Evolutionary conservation across 2,329 filamentous ascomycete species (phyloP).

Genomic region (Pseudogymnoascus sp.): DNA sequence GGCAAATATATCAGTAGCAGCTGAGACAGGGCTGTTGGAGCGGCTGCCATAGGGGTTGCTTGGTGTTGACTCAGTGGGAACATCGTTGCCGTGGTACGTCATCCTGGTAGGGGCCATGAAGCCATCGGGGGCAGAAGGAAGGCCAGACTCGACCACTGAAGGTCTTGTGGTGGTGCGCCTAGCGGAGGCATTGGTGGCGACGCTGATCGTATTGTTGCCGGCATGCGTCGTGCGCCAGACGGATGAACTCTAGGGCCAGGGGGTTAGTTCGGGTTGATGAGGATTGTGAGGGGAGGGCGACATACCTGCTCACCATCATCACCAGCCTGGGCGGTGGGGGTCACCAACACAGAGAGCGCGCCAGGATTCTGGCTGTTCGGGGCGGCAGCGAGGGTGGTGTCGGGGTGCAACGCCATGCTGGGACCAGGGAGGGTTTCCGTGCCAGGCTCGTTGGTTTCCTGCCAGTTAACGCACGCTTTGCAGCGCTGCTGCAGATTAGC

Average conservation of each 20-base stretch:
- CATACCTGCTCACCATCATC: background rate
- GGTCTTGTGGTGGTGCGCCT: background rate
- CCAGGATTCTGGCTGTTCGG: background rate
- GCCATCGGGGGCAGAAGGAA: background rate
- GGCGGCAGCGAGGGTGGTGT: background rate
- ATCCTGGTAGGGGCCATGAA: background rate
- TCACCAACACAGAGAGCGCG: background rate
- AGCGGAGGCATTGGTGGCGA: background rate
- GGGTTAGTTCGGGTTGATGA: background rate
- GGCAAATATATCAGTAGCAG: background rate
- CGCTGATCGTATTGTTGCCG: background rate
- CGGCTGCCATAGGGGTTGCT: background rate
- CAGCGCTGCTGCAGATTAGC: constrained; percentile 32
- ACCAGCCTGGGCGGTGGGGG: background rate
- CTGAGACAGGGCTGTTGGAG: background rate
- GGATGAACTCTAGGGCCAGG: background rate
- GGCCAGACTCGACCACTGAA: background rate
- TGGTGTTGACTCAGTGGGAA: background rate
- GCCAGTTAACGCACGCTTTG: constrained; percentile 24
- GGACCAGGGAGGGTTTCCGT: constrained; percentile 17
- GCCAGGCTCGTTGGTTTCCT: constrained; percentile 17
- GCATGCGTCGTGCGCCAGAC: background rate
- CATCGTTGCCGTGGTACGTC: background rate
- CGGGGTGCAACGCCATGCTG: constrained; percentile 10
- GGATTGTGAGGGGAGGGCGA: background rate